phyloP scores from a whole-genome alignment of 192 early-diverging fungal species.

The Irineochytrium annulatum region DNA sequence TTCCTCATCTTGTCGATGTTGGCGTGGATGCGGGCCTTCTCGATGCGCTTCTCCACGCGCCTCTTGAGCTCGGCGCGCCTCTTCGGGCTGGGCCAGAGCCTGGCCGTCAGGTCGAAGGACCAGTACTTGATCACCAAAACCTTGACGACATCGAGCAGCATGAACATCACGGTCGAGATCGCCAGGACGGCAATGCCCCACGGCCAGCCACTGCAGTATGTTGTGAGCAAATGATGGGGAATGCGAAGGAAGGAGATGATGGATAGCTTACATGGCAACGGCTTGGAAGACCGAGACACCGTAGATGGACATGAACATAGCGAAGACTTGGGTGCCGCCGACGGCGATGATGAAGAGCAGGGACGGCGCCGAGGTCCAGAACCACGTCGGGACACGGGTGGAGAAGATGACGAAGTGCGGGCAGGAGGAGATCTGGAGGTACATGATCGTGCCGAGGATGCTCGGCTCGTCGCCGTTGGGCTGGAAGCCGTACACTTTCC shows the following conservation, averaged over 20 bases:
- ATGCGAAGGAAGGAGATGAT: slow-evolving; percentile 14
- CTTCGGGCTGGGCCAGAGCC: slow-evolving; percentile 65
- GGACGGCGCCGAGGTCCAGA: slow-evolving; percentile 83
- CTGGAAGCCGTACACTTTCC: background rate
- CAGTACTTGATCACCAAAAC: slow-evolving; percentile 78
- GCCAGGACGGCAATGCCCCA: slow-evolving; percentile 70
- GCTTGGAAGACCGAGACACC: slow-evolving; percentile 39
- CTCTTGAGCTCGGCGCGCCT: slow-evolving; percentile 57
- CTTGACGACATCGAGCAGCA: slow-evolving; percentile 87
- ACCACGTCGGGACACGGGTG: slow-evolving; percentile 81
- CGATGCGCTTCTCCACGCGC: slow-evolving; percentile 4
- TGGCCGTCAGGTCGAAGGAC: slow-evolving; percentile 88
- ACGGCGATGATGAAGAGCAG: slow-evolving; percentile 76
- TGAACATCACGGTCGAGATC: slow-evolving; percentile 76
- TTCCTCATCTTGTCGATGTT: slow-evolving; percentile 35
- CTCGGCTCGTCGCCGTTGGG: background rate
- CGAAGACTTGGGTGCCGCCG: slow-evolving; percentile 85
- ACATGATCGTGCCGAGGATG: slow-evolving; percentile 54
- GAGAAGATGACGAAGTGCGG: slow-evolving; percentile 98
- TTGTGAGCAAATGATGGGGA: slow-evolving; percentile 7
- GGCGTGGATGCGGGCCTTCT: slow-evolving; percentile 17
- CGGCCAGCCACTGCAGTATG: slow-evolving; percentile 61
- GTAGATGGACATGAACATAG: slow-evolving; percentile 84
- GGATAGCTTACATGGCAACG: slow-evolving; percentile 25
- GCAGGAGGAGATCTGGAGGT: slow-evolving; percentile 88